phyloP scores from a whole-genome alignment of 148 eudicot species.

The Gaultheria prostrata region DNA sequence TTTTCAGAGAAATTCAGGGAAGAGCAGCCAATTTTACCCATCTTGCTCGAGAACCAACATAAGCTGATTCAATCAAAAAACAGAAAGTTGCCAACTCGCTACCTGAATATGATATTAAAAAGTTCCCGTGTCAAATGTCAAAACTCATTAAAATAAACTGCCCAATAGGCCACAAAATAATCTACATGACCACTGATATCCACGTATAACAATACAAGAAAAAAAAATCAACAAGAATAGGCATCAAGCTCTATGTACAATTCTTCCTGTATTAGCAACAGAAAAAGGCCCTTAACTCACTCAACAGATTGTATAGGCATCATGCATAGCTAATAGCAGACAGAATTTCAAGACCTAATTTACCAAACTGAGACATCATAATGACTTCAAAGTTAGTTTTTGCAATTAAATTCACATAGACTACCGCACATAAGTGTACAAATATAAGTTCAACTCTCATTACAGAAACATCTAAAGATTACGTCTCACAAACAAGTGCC shows the following conservation, averaged over 20 bases:
- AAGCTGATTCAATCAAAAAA: constrained; percentile 29
- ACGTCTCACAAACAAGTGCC: neutral
- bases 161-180: constrained; percentile 21
- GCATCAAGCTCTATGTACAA: neutral
- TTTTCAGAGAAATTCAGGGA: constrained; percentile 24
- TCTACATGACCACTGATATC: constrained; percentile 20
- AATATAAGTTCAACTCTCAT: neutral
- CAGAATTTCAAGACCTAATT: neutral
- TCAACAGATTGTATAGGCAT: neutral
- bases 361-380: constrained; percentile 5
- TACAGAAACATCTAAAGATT: constrained; percentile 4
- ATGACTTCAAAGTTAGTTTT: neutral
- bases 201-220: neutral
- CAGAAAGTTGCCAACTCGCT: constrained; percentile 23
- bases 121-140: constrained; percentile 51
- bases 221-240: neutral
- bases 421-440: neutral
- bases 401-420: neutral
- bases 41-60: constrained; percentile 25
- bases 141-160: constrained; percentile 28
- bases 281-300: neutral
- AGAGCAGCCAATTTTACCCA: constrained; percentile 19
- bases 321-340: neutral
- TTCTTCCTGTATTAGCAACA: neutral
- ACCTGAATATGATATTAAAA: constrained; percentile 21